Conservation (phyloP, 2,329 filamentous ascomycete species). For the Colletotrichum destructivum region DNA sequence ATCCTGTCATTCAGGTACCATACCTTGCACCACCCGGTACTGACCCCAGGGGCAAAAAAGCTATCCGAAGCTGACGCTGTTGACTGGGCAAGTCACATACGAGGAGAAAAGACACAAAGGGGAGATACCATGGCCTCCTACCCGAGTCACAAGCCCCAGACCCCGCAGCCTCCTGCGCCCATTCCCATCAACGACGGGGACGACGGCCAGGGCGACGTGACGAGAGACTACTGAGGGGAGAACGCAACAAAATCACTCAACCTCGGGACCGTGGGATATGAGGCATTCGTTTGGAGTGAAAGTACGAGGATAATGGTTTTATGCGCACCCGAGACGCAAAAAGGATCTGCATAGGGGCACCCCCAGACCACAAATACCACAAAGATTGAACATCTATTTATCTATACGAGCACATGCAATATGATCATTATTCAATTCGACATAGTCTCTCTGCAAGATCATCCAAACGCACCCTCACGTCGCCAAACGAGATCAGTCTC, state of each 20-base stretch:
- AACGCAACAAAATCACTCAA: neutral
- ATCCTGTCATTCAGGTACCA: conserved; percentile 19
- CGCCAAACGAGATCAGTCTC: neutral
- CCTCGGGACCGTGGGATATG: neutral
- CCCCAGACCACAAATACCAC: neutral
- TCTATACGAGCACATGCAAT: neutral
- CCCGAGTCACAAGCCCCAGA: conserved; percentile 42
- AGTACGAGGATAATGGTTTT: neutral
- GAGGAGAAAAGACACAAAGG: neutral
- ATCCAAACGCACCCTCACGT: neutral
- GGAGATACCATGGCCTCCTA: conserved; percentile 33
- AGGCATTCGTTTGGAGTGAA: neutral
- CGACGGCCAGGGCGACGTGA: conserved; percentile 39
- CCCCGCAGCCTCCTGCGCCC: conserved; percentile 43
- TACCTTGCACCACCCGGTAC: no score
- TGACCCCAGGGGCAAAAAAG: neutral
- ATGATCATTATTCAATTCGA: neutral
- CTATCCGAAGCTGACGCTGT: conserved; percentile 3
- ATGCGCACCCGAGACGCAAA: no score
- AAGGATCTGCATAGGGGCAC: neutral
- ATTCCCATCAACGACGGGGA: conserved; percentile 43
- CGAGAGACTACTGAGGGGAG: conserved; percentile 39
- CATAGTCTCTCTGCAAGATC: no score
- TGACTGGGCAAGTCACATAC: neutral
- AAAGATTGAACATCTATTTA: no score